Conservation (phyloP, 148 eudicot genomes). For the Polygonum maritimum region DNA sequence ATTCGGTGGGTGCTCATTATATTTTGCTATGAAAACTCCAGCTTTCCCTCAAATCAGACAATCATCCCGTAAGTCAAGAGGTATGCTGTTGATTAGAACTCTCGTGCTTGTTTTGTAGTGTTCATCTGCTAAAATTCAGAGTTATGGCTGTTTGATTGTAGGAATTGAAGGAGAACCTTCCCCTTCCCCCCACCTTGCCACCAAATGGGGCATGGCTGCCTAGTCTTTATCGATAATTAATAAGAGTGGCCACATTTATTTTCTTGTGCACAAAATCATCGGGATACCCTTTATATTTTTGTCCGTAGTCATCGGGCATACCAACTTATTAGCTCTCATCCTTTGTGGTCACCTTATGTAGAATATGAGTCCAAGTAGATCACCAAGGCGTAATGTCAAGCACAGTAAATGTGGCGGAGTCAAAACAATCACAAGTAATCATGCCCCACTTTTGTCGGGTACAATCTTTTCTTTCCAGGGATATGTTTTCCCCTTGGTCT, state of each 20-base stretch:
- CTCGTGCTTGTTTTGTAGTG: background rate
- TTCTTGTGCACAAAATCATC: background rate
- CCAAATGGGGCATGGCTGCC: background rate
- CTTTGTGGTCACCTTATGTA: background rate
- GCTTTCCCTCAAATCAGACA: conserved; percentile 45
- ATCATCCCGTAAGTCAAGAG: conserved; percentile 25
- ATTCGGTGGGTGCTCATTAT: background rate
- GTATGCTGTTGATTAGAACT: conserved; percentile 15
- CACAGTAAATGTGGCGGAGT: background rate
- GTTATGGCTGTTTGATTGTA: background rate
- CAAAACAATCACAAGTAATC: background rate
- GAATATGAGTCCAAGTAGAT: background rate
- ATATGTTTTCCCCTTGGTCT: background rate
- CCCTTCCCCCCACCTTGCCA: background rate
- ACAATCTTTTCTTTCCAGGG: background rate
- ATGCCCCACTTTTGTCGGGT: background rate
- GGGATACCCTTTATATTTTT: background rate
- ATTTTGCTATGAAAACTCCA: conserved; percentile 15
- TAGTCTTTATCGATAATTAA: no score
- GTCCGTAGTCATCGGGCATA: background rate
- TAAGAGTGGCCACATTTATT: background rate
- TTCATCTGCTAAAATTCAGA: background rate
- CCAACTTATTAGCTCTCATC: background rate
- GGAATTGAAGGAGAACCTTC: background rate
- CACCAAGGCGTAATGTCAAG: conserved; percentile 1